Percentiles rank a stretch among this genome's conserved stretches.
These are phyloP conservation scores for Mycena galericulata DNA, from an alignment of 768 basidiomycete species.

Conservation along the genomic window DNA sequence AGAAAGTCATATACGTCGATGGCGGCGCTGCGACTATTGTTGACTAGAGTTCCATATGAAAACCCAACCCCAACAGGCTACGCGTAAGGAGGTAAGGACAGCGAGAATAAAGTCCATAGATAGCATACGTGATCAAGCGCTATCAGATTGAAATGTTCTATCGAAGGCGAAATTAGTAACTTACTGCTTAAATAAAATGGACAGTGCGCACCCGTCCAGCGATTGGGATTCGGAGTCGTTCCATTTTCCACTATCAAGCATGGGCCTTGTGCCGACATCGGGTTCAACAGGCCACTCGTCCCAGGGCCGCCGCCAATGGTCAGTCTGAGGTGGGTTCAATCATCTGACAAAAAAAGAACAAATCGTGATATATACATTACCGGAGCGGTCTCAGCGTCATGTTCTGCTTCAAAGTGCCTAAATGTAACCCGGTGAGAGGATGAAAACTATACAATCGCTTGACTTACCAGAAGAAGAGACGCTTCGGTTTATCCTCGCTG, in stretches of 20 bases:
- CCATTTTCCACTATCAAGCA: slow-evolving; percentile 12
- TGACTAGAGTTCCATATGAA: slow-evolving; percentile 49
- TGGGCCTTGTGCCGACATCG: slow-evolving; percentile 12
- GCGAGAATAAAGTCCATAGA: background rate
- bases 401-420: slow-evolving; percentile 28
- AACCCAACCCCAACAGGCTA: slow-evolving; percentile 49
- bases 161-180: background rate
- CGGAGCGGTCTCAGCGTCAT: slow-evolving; percentile 15
- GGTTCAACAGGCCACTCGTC: slow-evolving; percentile 25
- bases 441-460: too few species aligned
- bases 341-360: background rate
- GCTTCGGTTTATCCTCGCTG: slow-evolving; percentile 19
- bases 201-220: slow-evolving; percentile 22
- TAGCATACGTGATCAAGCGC: slow-evolving; percentile 42
- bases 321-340: background rate
- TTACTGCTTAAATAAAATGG: background rate
- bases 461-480: slow-evolving; percentile 27
- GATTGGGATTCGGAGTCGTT: background rate
- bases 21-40: slow-evolving; percentile 46
- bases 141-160: slow-evolving; percentile 40
- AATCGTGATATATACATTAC: background rate
- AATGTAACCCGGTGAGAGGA: background rate
- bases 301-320: slow-evolving; percentile 26
- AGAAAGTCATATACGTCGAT: slow-evolving; percentile 51
- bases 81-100: background rate